phyloP scores from a whole-genome alignment of 2,329 filamentous ascomycete genomes.

The Beauveria caledonica region DNA sequence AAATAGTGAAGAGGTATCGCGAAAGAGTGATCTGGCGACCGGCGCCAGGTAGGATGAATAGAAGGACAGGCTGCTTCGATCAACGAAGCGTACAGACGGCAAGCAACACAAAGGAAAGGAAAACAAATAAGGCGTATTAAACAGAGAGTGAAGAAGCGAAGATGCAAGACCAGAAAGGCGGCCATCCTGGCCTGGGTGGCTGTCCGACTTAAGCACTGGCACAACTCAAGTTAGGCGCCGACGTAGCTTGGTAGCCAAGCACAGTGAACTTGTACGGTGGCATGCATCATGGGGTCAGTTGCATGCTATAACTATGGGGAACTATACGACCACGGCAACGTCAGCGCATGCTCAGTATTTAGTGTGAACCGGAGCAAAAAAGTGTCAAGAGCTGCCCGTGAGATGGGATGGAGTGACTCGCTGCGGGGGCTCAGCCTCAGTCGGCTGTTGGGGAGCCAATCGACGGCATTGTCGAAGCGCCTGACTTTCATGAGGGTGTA shows the following conservation, averaged over 20 bases:
- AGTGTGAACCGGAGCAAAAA: not conserved
- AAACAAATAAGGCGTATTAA: conserved; percentile 23
- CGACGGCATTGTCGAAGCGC: conserved; percentile 1
- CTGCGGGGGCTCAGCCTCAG: not conserved
- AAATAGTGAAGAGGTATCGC: conserved; percentile 14
- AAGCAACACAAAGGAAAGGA: conserved; percentile 20
- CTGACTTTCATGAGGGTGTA: conserved; percentile 1
- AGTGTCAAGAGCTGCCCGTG: not conserved
- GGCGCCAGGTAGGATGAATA: conserved; percentile 23
- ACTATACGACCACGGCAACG: not conserved
- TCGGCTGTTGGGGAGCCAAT: not conserved
- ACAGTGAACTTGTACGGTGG: not conserved
- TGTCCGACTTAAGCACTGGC: conserved; percentile 14
- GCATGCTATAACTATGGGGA: conserved; percentile 1
- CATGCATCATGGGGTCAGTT: conserved; percentile 4
- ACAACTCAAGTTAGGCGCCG: conserved; percentile 4
- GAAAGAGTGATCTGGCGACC: conserved; percentile 25
- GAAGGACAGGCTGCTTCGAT: conserved; percentile 37
- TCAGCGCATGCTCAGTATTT: not conserved
- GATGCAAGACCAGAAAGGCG: conserved; percentile 21
- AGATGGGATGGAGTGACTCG: conserved; percentile 4
- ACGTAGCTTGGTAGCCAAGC: not conserved
- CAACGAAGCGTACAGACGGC: conserved; percentile 32
- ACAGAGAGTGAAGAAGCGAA: conserved; percentile 24
- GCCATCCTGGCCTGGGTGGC: conserved; percentile 13